Evolutionary conservation across 441 rosid species (phyloP).

Genomic region (Lepidium campestre): DNA sequence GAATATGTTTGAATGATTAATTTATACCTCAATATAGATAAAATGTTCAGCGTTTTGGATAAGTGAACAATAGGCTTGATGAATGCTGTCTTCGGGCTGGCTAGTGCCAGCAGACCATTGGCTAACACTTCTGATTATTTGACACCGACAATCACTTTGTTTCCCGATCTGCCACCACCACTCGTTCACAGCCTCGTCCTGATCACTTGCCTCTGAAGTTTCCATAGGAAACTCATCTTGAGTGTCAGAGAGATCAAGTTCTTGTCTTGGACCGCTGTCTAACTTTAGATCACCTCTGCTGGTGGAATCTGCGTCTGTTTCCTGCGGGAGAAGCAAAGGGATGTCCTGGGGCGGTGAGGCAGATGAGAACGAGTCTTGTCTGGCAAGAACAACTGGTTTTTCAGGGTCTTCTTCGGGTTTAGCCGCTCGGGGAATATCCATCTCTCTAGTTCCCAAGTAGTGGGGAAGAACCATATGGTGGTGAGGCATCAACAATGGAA

Average conservation of each 20-base stretch:
- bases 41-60: conserved; percentile 63
- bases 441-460: conserved; percentile 65
- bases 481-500: conserved; percentile 74
- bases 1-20: conserved; percentile 4
- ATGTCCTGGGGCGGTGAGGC: conserved; percentile 53
- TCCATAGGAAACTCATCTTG: conserved; percentile 24
- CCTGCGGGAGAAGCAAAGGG: conserved; percentile 72
- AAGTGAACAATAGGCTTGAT: conserved; percentile 56
- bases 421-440: conserved; percentile 30
- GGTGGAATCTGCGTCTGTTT: conserved; percentile 30
- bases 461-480: conserved; percentile 82
- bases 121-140: conserved; percentile 70
- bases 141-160: conserved; percentile 42
- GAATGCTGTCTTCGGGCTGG: conserved; percentile 69
- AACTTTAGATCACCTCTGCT: conserved; percentile 22
- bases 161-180: conserved; percentile 42
- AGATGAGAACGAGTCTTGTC: conserved; percentile 52
- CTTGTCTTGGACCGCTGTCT: conserved; percentile 21
- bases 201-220: conserved; percentile 30
- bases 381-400: conserved; percentile 31
- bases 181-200: conserved; percentile 23
- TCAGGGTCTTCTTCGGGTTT: conserved; percentile 26
- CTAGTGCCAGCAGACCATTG: conserved; percentile 78
- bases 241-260: conserved; percentile 18
- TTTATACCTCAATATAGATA: conserved; percentile 59